Base-by-base conservation (phyloP, 148 eudicot genomes). In the Camellia granthamiana region DNA sequence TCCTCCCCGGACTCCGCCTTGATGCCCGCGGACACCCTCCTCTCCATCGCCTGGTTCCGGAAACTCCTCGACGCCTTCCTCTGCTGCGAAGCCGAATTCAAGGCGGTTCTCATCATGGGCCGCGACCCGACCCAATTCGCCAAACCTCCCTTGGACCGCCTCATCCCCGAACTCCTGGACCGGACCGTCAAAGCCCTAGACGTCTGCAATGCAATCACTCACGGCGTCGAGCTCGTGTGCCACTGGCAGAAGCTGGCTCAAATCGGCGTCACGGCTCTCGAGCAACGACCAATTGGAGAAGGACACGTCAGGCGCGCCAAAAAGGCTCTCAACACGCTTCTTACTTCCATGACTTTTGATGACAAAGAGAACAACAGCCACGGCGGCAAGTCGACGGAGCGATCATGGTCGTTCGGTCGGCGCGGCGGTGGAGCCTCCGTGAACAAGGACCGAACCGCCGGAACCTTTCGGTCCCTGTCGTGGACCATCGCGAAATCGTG, bases 51-150 rank as follows among this genome's bases (percentile, higher is more conserved):
- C 14, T 95, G 98, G 98, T 76, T 90, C 12, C 82, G 95, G 62
- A 86, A 86, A 43, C 92, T 95, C 60, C 91, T 95, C 1, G 98
- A 95, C 71, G 83, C 88, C 7, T 95, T 92, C 56, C 86, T 95
- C 16, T 91, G 90, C 62, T 93, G 98, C 61, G 98, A 95, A 81
- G 92, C 92, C 2, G 97, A 95, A 78, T 95, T 93, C 85, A 95
- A 91, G 84, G 94, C 92, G 7, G 88, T 90, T 6, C 79, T 93
- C 0, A 60, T 95, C 44, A 85, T 85, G 89, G 97, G 92, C 11
- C 77, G 91, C 12, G 99, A 93, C 59, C 89, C 93, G 5, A 51
- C 87, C 9, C 93, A 89, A 52, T 75, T 93, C 72, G 79, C 84
- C 8, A 91, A 90, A 30, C 87, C 99, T 0, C 99, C 99, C 0